Evolutionary conservation across 129 eudicot genomes (phyloP), one percentile per base, ranked within the genome.

Genomic region (Apium graveolens): DNA sequence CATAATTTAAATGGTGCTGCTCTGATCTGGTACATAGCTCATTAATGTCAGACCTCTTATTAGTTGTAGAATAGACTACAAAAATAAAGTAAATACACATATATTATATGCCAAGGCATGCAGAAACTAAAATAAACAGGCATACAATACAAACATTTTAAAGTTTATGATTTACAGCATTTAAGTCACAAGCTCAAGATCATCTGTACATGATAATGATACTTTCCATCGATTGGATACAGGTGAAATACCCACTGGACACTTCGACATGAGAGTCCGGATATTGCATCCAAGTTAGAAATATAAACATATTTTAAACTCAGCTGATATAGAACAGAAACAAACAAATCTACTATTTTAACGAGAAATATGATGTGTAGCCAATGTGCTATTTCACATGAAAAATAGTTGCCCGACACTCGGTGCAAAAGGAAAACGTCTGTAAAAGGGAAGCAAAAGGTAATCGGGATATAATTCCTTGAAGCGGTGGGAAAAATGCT

Each of bases 1-100:
- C 86, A 73, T 90, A 95, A 77, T 90, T 95, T 78, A 95, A 82
- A 32, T 97, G 93, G 48, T 83, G 88, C 34, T 88, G 88, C 86
- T 90, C 89, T 75, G 97, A 91, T 86, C 99, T 91, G 86, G 78
- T 32, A 73, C 38, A 13, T 60, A 51, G 68, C 49, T 69, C 48
- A 27, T 78, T 39, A 81, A 31, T 69, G 43, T 78, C 79, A 82
- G 46, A 68, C 73, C 68, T n/a, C 29, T 21, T 42, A 72, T 24
- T 37, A 72, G 31, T 20, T 72, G 29, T 13, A 2, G 16, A 65
- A 29, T 21, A 24, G 65, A 57, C 65, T 57, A 57, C 14, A 57
- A 57, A 24, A 11, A 3, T 57, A 24, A 57, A 57, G 31, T 24
- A 55, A 55, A 24, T 55, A 57, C 32, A 60, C 70, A 65, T n/a